Evolutionary conservation across 257 asterid species (phyloP).

Genomic region (Lycium barbarum): DNA sequence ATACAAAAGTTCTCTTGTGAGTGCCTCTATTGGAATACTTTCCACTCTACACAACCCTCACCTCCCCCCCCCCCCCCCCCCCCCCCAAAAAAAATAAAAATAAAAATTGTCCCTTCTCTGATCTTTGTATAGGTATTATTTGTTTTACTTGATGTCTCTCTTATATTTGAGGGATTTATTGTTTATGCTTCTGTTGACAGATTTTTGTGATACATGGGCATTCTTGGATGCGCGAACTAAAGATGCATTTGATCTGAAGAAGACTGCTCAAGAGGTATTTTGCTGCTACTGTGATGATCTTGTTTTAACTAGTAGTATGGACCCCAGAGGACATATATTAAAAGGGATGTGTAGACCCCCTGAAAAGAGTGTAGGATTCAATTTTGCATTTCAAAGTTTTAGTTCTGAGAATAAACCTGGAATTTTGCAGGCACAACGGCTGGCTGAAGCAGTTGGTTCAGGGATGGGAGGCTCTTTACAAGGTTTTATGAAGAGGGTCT

Average conservation of each 20-base stretch:
- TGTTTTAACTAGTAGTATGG: not conserved
- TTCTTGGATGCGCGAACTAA: constrained; percentile 78
- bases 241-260: constrained; percentile 85
- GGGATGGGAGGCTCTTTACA: constrained; percentile 85
- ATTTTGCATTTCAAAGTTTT: not conserved
- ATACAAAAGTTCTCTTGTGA: constrained; percentile 1
- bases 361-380: not conserved
- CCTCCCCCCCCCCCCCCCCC: too few species aligned
- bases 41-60: not conserved
- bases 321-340: not conserved
- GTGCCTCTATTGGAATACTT: constrained; percentile 1
- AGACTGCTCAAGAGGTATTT: constrained; percentile 81
- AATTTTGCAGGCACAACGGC: constrained; percentile 68
- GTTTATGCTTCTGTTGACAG: constrained; percentile 45
- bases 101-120: not conserved
- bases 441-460: constrained; percentile 88
- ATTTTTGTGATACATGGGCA: constrained; percentile 83
- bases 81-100: not conserved
- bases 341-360: not conserved
- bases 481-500: constrained; percentile 62
- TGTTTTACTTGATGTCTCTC: not conserved
- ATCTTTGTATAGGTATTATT: not conserved
- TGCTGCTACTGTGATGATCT: not conserved
- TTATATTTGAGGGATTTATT: not conserved
- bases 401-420: constrained; percentile 8